Evolutionary conservation across 441 rosid species (phyloP).

Genomic region (Brassica hybrid): DNA sequence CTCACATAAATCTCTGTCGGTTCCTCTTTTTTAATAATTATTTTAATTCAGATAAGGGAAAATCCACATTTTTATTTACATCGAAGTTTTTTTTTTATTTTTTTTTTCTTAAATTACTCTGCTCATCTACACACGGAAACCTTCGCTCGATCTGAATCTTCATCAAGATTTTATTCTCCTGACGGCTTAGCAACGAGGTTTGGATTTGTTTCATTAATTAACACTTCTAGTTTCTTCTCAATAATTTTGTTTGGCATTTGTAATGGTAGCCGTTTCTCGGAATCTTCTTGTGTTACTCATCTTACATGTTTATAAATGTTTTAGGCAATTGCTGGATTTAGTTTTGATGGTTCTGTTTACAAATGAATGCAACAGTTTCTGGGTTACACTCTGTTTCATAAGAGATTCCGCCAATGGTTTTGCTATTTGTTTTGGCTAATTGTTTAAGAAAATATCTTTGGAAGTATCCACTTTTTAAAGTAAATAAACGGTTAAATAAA

Average conservation of each 20-base stretch:
- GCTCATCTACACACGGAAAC: slow-evolving; percentile 7
- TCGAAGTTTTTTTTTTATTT: neutral
- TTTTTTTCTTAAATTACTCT: neutral
- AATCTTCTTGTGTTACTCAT: neutral
- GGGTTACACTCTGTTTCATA: slow-evolving; percentile 31
- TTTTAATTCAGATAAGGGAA: slow-evolving; percentile 4
- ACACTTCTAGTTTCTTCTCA: neutral
- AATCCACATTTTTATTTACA: neutral
- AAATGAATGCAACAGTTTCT: slow-evolving; percentile 32
- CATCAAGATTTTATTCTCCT: neutral
- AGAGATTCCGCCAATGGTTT: slow-evolving; percentile 12
- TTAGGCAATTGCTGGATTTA: slow-evolving; percentile 1
- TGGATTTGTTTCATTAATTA: neutral
- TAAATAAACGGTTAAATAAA: neutral
- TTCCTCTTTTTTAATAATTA: slow-evolving; percentile 8
- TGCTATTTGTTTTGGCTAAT: neutral
- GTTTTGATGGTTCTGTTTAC: neutral
- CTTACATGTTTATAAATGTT: neutral
- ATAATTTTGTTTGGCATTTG: neutral
- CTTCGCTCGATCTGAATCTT: slow-evolving; percentile 10
- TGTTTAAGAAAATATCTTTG: slow-evolving; percentile 7
- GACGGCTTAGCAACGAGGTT: slow-evolving; percentile 7
- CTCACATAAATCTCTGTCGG: slow-evolving; percentile 36
- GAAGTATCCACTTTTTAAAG: slow-evolving; percentile 1
- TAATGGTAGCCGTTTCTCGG: slow-evolving; percentile 12